Evolutionary conservation across 179 eudicot species (phyloP).

Genomic region (Drosera spatulata): DNA sequence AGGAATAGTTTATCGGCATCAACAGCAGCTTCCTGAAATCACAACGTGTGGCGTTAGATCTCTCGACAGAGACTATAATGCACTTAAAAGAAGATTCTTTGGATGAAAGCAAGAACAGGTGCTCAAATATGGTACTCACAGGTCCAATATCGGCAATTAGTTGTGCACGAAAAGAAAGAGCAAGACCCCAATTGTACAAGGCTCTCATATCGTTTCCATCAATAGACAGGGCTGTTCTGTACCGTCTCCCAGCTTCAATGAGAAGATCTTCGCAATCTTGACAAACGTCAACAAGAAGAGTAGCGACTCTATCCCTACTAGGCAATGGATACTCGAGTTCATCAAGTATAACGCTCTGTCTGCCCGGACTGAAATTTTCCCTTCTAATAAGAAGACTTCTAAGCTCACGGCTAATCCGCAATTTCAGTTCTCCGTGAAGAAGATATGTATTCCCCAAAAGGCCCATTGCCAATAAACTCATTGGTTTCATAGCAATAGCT

Average conservation of each 20-base stretch:
- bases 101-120: background rate
- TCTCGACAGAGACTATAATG: too few relatives aligned
- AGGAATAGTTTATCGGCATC: slow-evolving; percentile 93
- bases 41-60: background rate
- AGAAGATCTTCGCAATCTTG: slow-evolving; percentile 90
- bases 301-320: slow-evolving; percentile 34
- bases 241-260: slow-evolving; percentile 79
- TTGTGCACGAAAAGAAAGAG: slow-evolving; percentile 83
- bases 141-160: slow-evolving; percentile 96
- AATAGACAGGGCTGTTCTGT: slow-evolving; percentile 68
- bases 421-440: slow-evolving; percentile 86
- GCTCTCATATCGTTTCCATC: slow-evolving; percentile 90
- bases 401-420: slow-evolving; percentile 50
- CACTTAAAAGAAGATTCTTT: background rate
- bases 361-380: slow-evolving; percentile 19
- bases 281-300: slow-evolving; percentile 54
- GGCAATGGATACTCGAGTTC: slow-evolving; percentile 18
- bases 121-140: slow-evolving; percentile 31
- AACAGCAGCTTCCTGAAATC: slow-evolving; percentile 64
- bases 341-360: slow-evolving; percentile 9
- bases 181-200: slow-evolving; percentile 94
- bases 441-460: slow-evolving; percentile 91
- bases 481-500: slow-evolving; percentile 78
- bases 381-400: slow-evolving; percentile 41
- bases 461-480: slow-evolving; percentile 89